phyloP scores from a whole-genome alignment of 1,284 basidiomycete species.

The Austropuccinia psidii region DNA sequence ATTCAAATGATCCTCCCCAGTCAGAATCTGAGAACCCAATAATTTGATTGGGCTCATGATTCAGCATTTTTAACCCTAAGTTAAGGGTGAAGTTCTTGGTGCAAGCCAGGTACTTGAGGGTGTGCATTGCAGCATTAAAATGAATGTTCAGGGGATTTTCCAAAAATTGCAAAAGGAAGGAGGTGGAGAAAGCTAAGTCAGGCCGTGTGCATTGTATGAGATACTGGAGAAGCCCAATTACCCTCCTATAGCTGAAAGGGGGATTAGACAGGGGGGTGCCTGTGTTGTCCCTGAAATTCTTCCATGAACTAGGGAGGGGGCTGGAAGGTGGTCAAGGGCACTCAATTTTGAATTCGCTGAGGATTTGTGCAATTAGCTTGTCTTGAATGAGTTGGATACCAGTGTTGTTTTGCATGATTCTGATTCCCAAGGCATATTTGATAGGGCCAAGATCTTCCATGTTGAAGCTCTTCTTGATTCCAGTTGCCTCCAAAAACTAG shows the following conservation, averaged over 20 bases:
- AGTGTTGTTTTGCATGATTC: neutral
- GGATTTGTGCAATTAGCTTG: neutral
- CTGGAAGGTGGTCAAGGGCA: neutral
- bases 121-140: neutral
- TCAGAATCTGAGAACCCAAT: neutral
- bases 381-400: slow-evolving; percentile 9
- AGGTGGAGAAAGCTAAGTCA: neutral
- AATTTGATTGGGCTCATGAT: neutral
- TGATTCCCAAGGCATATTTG: neutral
- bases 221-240: neutral
- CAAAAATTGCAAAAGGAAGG: neutral
- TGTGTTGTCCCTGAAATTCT: neutral
- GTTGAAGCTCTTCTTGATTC: neutral
- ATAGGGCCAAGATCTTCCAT: slow-evolving; percentile 19
- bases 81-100: neutral
- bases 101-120: neutral
- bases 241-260: neutral
- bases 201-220: slow-evolving; percentile 5
- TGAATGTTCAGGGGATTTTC: neutral
- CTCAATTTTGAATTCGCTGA: neutral
- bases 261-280: neutral
- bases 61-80: neutral
- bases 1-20: neutral
- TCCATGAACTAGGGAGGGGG: neutral
- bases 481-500: neutral